phyloP scores from a whole-genome alignment of 2,329 filamentous ascomycete species.

The Arthrobotrys megalospora region DNA sequence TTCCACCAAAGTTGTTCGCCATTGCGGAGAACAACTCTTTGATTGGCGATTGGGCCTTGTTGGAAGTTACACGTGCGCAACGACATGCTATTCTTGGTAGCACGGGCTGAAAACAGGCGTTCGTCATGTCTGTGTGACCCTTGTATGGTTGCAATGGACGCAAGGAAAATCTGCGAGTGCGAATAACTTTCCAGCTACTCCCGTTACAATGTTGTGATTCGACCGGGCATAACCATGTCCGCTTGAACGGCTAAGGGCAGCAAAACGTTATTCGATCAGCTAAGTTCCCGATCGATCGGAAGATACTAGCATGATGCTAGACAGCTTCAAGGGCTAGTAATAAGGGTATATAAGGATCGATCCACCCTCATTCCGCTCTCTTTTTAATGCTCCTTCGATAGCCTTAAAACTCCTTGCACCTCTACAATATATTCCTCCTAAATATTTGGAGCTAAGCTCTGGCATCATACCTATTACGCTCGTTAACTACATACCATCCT shows the following conservation, averaged over 20 bases:
- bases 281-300: conserved; percentile 8
- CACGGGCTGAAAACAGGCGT: conserved; percentile 38
- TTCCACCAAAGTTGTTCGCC: conserved; percentile 12
- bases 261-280: conserved; percentile 19
- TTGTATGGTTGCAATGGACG: conserved; percentile 26
- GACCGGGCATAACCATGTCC: conserved; percentile 15
- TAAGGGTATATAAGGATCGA: background rate
- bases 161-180: conserved; percentile 10
- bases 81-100: conserved; percentile 35
- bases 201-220: conserved; percentile 10
- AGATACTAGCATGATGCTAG: conserved; percentile 20
- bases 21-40: background rate
- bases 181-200: conserved; percentile 3
- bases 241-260: background rate
- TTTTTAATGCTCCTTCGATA: background rate
- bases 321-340: background rate
- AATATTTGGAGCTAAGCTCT: conserved; percentile 9
- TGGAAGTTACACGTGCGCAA: conserved; percentile 31
- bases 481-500: conserved; percentile 3
- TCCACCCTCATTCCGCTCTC: background rate
- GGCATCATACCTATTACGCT: conserved; percentile 8
- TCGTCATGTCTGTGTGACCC: conserved; percentile 1
- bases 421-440: background rate
- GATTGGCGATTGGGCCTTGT: conserved; percentile 12
- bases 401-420: background rate